phyloP scores from a whole-genome alignment of 495 filamentous ascomycete species.

The Lepraria neglecta region DNA sequence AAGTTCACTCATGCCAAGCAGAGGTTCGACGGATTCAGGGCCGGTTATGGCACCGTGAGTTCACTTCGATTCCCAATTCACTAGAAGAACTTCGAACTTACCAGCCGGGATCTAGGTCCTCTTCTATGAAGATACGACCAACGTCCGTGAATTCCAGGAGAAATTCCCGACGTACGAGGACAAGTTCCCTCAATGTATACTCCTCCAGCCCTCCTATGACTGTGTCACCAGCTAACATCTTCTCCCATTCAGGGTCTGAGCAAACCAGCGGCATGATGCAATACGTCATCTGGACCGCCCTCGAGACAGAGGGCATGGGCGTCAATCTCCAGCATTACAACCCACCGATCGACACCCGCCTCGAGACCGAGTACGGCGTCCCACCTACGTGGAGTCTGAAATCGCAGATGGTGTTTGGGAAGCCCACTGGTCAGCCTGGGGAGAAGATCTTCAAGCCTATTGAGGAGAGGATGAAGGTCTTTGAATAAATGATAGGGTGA shows the following conservation, averaged over 20 bases:
- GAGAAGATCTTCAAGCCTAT: conserved; percentile 39
- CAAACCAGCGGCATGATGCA: conserved; percentile 53
- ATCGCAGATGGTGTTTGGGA: conserved; percentile 50
- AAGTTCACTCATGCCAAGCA: conserved; percentile 42
- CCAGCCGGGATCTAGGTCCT: conserved; percentile 34
- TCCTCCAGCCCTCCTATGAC: not conserved
- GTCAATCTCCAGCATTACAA: conserved; percentile 54
- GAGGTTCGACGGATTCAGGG: conserved; percentile 41
- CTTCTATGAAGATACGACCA: conserved; percentile 47
- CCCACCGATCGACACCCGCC: conserved; percentile 42
- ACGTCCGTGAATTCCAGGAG: conserved; percentile 39
- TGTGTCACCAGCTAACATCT: not conserved
- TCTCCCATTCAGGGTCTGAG: conserved; percentile 34
- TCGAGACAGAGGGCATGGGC: conserved; percentile 47
- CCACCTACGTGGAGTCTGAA: conserved; percentile 43
- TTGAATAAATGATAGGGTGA: conserved; percentile 1
- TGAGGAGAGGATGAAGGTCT: conserved; percentile 39
- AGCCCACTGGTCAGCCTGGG: conserved; percentile 32
- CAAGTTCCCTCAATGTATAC: conserved; percentile 38
- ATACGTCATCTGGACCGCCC: conserved; percentile 49
- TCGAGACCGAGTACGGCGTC: conserved; percentile 42
- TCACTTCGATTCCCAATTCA: not conserved
- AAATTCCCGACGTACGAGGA: conserved; percentile 42
- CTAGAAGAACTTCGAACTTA: not conserved
- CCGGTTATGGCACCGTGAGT: conserved; percentile 46